phyloP scores from a whole-genome alignment of 352 stramenopile species.

The Pythium rhizo-oryzae region DNA sequence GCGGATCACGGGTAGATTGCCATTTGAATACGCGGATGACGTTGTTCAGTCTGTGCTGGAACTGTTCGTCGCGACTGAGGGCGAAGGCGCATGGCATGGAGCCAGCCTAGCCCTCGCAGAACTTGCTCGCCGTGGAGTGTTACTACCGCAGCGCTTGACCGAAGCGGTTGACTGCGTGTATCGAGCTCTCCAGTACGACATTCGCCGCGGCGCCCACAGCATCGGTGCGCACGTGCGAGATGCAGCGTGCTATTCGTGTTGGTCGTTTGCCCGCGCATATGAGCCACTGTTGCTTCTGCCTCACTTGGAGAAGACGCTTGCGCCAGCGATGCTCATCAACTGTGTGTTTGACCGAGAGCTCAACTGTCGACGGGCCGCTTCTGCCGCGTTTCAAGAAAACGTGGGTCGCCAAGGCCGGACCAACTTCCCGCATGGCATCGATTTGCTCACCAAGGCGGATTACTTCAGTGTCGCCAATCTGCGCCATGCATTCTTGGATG shows the following conservation, averaged over 20 bases:
- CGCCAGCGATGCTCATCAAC: constrained; percentile 93
- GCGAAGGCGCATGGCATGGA: constrained; percentile 97
- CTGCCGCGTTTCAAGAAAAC: constrained; percentile 97
- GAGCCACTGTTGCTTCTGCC: constrained; percentile 89
- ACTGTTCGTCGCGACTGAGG: constrained; percentile 92
- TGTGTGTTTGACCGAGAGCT: constrained; percentile 98
- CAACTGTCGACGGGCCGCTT: constrained; percentile 97
- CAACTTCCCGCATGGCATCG: constrained; percentile 98
- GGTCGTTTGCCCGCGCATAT: constrained; percentile 97
- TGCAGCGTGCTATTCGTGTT: constrained; percentile 98
- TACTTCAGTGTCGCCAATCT: constrained; percentile 97
- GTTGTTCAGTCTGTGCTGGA: constrained; percentile 96
- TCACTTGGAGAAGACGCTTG: constrained; percentile 88
- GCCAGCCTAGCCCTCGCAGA: constrained; percentile 97
- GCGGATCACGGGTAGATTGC: constrained; percentile 94
- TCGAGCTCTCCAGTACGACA: constrained; percentile 94
- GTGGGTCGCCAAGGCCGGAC: constrained; percentile 88
- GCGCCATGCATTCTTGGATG: constrained; percentile 91
- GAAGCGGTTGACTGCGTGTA: constrained; percentile 94
- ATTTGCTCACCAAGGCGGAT: constrained; percentile 96
- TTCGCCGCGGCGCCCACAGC: constrained; percentile 93
- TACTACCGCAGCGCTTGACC: constrained; percentile 92
- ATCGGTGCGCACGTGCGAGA: constrained; percentile 98
- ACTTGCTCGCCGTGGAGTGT: constrained; percentile 92
- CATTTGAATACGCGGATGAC: constrained; percentile 95